Conservation (phyloP, 2,329 filamentous ascomycete species). For the Aspergillus sp. region DNA sequence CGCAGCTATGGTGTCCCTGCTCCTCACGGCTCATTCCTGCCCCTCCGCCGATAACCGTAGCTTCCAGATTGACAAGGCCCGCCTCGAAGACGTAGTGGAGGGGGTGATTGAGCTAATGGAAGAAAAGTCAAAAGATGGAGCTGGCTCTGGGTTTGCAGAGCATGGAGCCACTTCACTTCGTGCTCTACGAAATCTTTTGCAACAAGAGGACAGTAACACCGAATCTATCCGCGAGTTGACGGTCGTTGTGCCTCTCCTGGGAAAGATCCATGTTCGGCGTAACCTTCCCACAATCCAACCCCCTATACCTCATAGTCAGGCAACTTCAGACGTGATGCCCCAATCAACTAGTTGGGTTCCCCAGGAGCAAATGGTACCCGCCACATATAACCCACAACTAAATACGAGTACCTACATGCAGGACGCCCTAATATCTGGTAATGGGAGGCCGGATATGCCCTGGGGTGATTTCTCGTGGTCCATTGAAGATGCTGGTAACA, state of each 20-base stretch:
- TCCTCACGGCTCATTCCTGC: constrained; percentile 13
- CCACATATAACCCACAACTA: background rate
- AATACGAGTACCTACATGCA: background rate
- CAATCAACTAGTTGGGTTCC: background rate
- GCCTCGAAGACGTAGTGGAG: constrained; percentile 3
- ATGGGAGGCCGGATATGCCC: background rate
- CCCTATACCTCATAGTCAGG: background rate
- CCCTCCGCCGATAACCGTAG: constrained; percentile 6
- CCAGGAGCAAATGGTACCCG: background rate
- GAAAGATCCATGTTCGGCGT: constrained; percentile 19
- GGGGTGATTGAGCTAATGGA: constrained; percentile 13
- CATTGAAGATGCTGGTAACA: constrained; percentile 2
- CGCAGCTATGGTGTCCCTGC: constrained; percentile 13
- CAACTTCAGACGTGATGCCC: background rate
- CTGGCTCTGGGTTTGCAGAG: constrained; percentile 10
- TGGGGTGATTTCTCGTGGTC: constrained; percentile 8
- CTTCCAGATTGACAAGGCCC: constrained; percentile 10
- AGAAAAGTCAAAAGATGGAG: constrained; percentile 5
- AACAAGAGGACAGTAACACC: constrained; percentile 4
- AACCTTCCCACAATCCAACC: background rate
- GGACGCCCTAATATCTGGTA: background rate
- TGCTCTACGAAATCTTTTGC: constrained; percentile 12
- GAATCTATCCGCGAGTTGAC: constrained; percentile 7
- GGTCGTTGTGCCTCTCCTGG: constrained; percentile 17
- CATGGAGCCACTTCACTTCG: constrained; percentile 10